These are phyloP conservation scores for Polymyxa betae DNA, from an alignment of 208 protist genomes.

Conservation along the genomic window DNA sequence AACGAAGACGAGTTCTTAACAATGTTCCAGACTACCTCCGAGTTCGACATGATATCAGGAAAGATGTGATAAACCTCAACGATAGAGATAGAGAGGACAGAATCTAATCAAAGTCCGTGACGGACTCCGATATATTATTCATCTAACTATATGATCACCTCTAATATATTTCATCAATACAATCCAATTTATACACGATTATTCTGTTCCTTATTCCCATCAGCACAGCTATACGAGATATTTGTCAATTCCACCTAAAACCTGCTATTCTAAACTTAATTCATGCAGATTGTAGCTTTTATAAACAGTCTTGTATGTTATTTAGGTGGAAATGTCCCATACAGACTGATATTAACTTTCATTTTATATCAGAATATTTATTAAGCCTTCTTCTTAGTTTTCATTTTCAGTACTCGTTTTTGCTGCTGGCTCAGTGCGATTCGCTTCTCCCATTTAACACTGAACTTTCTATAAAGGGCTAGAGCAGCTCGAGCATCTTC, in stretches of 20 bases:
- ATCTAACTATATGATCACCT: not conserved
- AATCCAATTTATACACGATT: not conserved
- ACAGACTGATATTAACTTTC: no score
- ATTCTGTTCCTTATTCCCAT: no score
- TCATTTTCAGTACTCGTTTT: conserved; percentile 6
- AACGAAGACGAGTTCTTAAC: conserved; percentile 27
- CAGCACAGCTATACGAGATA: no score
- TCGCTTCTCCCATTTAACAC: conserved; percentile 43
- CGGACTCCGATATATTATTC: not conserved
- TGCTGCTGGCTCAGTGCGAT: not conserved
- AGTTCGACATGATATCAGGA: conserved; percentile 17
- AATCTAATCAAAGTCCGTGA: not conserved
- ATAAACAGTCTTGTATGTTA: no score
- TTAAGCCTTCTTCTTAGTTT: no score
- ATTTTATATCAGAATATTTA: no score
- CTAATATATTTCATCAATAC: not conserved
- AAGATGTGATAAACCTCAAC: not conserved
- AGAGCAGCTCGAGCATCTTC: conserved; percentile 54
- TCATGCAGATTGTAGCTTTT: no score
- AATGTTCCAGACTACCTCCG: conserved; percentile 14
- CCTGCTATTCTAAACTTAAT: no score
- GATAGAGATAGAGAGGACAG: not conserved
- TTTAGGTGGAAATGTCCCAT: no score
- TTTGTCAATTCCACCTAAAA: no score
- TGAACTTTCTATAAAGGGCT: conserved; percentile 29